Base-by-base conservation (phyloP, 1,284 basidiomycete species). In the Cryptococcus sp. region DNA sequence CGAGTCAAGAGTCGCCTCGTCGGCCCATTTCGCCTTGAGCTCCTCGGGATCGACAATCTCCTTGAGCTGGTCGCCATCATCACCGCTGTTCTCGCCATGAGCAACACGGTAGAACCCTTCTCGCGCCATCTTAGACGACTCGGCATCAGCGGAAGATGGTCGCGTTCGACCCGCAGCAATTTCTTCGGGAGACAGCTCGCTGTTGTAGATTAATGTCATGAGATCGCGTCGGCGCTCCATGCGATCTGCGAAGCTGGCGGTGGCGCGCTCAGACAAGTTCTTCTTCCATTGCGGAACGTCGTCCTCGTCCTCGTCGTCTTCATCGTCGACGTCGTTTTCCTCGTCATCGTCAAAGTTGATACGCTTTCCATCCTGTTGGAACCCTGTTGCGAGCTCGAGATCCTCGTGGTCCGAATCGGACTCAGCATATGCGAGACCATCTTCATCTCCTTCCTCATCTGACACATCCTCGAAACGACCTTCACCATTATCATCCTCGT, bases 171-270 rank as follows among this genome's bases (percentile, higher is more conserved):
- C 85, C 0, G 78, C 75, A 0, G 88, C 78, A 43, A 95, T 87
- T 68, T 92, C 83, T 57, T 85, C 83, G 0, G 92, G 88, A 0
- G 88, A 85, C 11, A 90, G 80, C 10, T 83, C 78, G 41, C 85
- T 85, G 45, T 84, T 82, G 76, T 98, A 98, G 55, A 98, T 91
- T 55, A 96, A 83, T 51, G 87, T 86, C 76, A 89, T 92, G 83
- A 93, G 89, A 72, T 96, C 86, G 66, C 84, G 85, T 58, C 81
- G 80, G 17, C 81, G 78, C 17, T 79, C 79, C 13, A 83, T 76
- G 3, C 78, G 75, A 15, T 80, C 75, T 15, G 79, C 72, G 64
- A 85, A 84, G 16, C 81, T 78, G 5, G 81, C 79, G 15, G 82
- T 80, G 0, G 91, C 91, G 54, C 84, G 83, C 17, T 81, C 80